phyloP scores from a whole-genome alignment of 2,329 filamentous ascomycete genomes.

The Sarocladium oryzae region DNA sequence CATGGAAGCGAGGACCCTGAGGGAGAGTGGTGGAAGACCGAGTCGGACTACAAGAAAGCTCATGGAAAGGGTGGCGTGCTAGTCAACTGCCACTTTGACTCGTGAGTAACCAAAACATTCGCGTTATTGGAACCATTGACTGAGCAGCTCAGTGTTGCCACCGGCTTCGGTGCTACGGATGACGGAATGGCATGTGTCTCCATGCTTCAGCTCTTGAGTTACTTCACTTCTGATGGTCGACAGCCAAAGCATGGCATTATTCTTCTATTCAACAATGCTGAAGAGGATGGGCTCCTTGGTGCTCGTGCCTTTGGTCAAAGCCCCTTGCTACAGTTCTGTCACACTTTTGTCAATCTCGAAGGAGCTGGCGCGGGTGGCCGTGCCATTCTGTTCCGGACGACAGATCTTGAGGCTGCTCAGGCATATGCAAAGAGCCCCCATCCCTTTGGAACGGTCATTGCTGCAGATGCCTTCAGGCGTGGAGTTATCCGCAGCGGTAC shows the following conservation, averaged over 20 bases:
- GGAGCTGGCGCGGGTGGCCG: slow-evolving; percentile 88
- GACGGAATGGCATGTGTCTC: slow-evolving; percentile 88
- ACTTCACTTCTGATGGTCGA: slow-evolving; percentile 68
- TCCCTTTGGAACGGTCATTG: slow-evolving; percentile 79
- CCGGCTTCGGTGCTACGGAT: slow-evolving; percentile 88
- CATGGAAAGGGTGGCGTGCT: slow-evolving; percentile 69
- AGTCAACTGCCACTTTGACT: slow-evolving; percentile 91
- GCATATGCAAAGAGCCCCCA: slow-evolving; percentile 66
- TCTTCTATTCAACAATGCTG: slow-evolving; percentile 86
- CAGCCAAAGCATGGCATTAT: slow-evolving; percentile 76
- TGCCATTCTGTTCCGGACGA: slow-evolving; percentile 79
- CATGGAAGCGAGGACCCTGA: slow-evolving; percentile 69
- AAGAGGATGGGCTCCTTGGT: slow-evolving; percentile 88
- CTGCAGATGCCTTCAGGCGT: slow-evolving; percentile 74
- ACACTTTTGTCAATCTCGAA: slow-evolving; percentile 91
- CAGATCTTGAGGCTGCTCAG: slow-evolving; percentile 77
- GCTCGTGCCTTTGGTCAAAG: slow-evolving; percentile 79
- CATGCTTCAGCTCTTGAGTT: slow-evolving; percentile 75
- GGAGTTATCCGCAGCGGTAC: slow-evolving; percentile 79
- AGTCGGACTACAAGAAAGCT: slow-evolving; percentile 33
- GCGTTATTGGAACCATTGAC: slow-evolving; percentile 14
- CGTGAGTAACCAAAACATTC: slow-evolving; percentile 30
- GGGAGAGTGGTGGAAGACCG: slow-evolving; percentile 64
- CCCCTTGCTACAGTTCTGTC: slow-evolving; percentile 70
- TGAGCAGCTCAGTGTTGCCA: slow-evolving; percentile 61